These are phyloP conservation scores for Perilla frutescens DNA, from an alignment of 257 asterid genomes.

Conservation along the genomic window DNA sequence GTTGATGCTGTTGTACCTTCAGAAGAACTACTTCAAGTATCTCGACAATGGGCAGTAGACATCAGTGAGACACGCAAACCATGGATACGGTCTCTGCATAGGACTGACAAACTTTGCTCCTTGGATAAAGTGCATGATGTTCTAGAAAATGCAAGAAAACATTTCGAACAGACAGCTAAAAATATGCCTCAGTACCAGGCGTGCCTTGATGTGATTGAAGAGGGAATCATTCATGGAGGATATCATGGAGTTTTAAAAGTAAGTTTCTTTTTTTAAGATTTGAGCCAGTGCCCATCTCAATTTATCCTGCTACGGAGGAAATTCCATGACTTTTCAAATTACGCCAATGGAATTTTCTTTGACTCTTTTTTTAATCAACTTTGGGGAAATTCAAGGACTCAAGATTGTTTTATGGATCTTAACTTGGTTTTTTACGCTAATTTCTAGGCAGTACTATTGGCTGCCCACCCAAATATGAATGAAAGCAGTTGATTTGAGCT, in stretches of 20 bases:
- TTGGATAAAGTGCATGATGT: slow-evolving; percentile 63
- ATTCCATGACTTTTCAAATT: background rate
- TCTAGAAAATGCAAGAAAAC: slow-evolving; percentile 65
- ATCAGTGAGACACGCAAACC: slow-evolving; percentile 73
- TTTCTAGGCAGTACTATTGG: too few species aligned
- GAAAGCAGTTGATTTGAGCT: too few species aligned
- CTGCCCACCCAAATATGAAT: too few species aligned
- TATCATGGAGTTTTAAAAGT: slow-evolving; percentile 83
- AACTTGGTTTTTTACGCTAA: too few species aligned
- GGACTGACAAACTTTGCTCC: slow-evolving; percentile 74
- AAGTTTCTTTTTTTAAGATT: slow-evolving; percentile 24
- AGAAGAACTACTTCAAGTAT: slow-evolving; percentile 66
- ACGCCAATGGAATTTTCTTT: too few species aligned
- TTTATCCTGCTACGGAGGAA: too few species aligned
- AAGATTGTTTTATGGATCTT: too few species aligned
- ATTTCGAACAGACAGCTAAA: slow-evolving; percentile 63
- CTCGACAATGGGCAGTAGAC: slow-evolving; percentile 83
- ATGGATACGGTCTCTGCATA: slow-evolving; percentile 82
- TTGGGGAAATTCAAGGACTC: too few species aligned
- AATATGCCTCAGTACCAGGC: slow-evolving; percentile 86
- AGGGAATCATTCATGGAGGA: slow-evolving; percentile 88
- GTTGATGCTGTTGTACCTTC: slow-evolving; percentile 78
- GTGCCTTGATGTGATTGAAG: slow-evolving; percentile 86
- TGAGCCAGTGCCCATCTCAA: too few species aligned
- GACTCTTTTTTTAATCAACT: too few species aligned